A percentile compares a stretch with the other conserved stretches of the same genome.
phyloP scores from a whole-genome alignment of 345 rosid species.

The Eucalyptus virginea region DNA sequence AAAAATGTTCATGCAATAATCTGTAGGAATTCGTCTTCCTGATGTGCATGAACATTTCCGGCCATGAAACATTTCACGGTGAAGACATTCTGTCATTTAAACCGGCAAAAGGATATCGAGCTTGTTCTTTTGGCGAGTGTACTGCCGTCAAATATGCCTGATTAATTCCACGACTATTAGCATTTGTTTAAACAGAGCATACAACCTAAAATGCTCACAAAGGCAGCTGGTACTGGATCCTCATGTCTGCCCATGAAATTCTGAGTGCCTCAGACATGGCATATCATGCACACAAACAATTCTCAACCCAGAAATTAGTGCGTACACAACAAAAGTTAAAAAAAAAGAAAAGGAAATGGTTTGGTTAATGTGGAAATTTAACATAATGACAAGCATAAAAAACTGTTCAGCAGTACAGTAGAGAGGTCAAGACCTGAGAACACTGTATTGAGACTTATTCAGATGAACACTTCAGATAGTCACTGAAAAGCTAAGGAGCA shows the following conservation, averaged over 20 bases:
- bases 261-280: background rate
- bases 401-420: background rate
- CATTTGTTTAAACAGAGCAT: background rate
- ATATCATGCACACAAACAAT: background rate
- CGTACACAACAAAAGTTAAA: background rate
- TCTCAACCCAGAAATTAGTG: background rate
- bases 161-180: background rate
- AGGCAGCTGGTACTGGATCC: background rate
- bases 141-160: background rate
- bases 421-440: background rate
- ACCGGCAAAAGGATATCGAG: background rate
- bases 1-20: background rate
- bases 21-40: too few species aligned
- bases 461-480: background rate
- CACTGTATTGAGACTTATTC: background rate
- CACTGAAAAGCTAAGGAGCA: background rate
- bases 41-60: background rate
- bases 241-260: background rate
- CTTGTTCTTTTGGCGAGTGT: background rate
- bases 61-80: background rate
- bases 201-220: background rate
- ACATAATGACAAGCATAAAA: background rate
- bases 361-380: background rate
- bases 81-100: too few species aligned
- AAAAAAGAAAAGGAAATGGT: background rate